These are phyloP conservation scores for Marasmius oreades DNA, from an alignment of 1,284 basidiomycete genomes.

Conservation along the genomic window DNA sequence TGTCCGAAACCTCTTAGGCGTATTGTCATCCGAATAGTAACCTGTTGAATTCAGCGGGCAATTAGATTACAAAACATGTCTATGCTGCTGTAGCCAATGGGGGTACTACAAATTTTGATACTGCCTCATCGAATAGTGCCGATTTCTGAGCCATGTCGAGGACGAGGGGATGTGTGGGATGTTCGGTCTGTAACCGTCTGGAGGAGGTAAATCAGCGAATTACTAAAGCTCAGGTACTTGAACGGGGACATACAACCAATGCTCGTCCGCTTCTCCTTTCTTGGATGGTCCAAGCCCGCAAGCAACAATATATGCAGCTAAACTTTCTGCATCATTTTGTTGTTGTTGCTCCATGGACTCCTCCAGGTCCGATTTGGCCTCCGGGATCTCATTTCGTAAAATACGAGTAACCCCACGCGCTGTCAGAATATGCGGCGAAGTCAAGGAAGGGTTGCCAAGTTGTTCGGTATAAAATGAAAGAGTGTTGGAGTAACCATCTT, in stretches of 20 bases:
- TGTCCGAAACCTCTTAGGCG: no score
- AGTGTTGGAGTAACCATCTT: slow-evolving; percentile 69
- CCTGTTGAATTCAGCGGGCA: no score
- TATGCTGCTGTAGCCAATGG: slow-evolving; percentile 34
- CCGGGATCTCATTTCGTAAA: slow-evolving; percentile 75
- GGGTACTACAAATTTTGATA: slow-evolving; percentile 63
- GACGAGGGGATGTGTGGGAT: slow-evolving; percentile 67
- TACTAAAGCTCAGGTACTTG: slow-evolving; percentile 9
- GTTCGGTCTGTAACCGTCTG: slow-evolving; percentile 56
- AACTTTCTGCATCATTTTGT: slow-evolving; percentile 59
- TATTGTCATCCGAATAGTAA: neutral
- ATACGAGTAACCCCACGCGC: slow-evolving; percentile 84
- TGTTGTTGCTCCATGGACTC: slow-evolving; percentile 68
- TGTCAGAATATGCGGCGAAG: slow-evolving; percentile 73
- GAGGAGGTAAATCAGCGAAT: slow-evolving; percentile 6
- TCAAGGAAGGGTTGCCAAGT: slow-evolving; percentile 78
- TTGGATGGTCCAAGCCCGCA: slow-evolving; percentile 57
- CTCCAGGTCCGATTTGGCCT: slow-evolving; percentile 81
- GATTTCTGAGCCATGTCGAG: slow-evolving; percentile 60
- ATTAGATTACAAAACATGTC: neutral
- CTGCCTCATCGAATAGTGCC: slow-evolving; percentile 68
- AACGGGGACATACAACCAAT: slow-evolving; percentile 57
- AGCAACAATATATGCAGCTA: slow-evolving; percentile 68
- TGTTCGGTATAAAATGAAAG: slow-evolving; percentile 92
- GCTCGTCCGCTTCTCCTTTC: slow-evolving; percentile 58